Conservation (phyloP, 805 yeast genomes). For the Metahyphopichia silvanorum region DNA sequence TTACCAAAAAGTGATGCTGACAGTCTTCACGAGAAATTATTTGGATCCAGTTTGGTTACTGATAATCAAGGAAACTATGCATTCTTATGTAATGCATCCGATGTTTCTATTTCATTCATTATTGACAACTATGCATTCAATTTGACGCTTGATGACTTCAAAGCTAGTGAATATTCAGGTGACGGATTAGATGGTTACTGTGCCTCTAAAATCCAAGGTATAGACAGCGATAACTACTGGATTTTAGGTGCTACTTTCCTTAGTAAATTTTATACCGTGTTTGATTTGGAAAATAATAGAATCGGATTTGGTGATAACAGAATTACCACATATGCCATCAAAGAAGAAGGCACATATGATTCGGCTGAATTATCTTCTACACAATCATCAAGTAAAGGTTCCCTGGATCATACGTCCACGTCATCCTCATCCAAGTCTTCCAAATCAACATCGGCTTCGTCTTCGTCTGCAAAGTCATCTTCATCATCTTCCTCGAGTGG, state of each 20-base stretch:
- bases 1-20: constrained; percentile 55
- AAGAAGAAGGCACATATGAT: not conserved
- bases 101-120: constrained; percentile 31
- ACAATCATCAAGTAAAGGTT: not conserved
- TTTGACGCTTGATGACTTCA: constrained; percentile 40
- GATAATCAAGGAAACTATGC: constrained; percentile 62
- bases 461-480: not conserved
- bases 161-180: constrained; percentile 45
- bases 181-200: constrained; percentile 46
- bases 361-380: not conserved
- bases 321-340: not conserved
- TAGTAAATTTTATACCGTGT: constrained; percentile 52
- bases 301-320: constrained; percentile 46
- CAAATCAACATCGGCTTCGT: constrained; percentile 1
- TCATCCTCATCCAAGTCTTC: not conserved
- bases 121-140: constrained; percentile 47
- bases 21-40: constrained; percentile 42
- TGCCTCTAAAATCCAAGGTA: constrained; percentile 63
- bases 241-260: constrained; percentile 63
- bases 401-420: too few relatives aligned
- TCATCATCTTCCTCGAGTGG: constrained; percentile 1
- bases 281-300: constrained; percentile 46
- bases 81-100: constrained; percentile 50
- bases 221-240: constrained; percentile 44
- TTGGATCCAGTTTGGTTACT: constrained; percentile 45